Conservation (phyloP, 352 stramenopile species). For the Phytophthora chlamydospora region DNA sequence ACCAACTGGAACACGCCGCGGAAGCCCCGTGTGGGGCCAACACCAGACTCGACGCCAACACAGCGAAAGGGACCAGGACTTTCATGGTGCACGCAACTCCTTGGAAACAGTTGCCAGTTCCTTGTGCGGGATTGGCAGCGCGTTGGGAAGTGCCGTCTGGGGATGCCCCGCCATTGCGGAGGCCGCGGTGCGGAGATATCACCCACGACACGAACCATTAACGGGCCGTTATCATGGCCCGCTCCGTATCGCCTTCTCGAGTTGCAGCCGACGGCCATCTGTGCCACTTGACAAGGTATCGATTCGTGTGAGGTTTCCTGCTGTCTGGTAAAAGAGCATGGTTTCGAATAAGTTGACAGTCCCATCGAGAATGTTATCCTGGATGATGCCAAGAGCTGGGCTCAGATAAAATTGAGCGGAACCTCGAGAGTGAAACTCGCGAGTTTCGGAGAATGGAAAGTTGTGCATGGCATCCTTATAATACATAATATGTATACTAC, state of each 20-base stretch:
- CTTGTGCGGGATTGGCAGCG: constrained; percentile 5
- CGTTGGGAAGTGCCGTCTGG: constrained; percentile 7
- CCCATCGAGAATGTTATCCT: constrained; percentile 21
- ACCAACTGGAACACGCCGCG: constrained; percentile 28
- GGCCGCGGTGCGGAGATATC: too few relatives aligned
- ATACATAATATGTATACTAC: too few relatives aligned
- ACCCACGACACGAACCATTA: background rate
- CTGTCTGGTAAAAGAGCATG: background rate
- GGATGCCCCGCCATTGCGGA: too few relatives aligned
- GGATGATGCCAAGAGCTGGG: constrained; percentile 4
- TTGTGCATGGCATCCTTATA: too few relatives aligned
- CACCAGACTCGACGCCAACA: constrained; percentile 5
- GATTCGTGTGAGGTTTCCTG: background rate
- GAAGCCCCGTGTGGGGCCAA: background rate
- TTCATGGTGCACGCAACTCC: constrained; percentile 17
- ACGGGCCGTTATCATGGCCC: background rate
- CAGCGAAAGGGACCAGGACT: constrained; percentile 10
- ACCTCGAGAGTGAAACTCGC: too few relatives aligned
- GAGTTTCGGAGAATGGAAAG: too few relatives aligned
- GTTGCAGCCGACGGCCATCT: background rate
- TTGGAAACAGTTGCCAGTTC: too few relatives aligned
- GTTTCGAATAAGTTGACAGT: constrained; percentile 6
- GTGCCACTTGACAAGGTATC: constrained; percentile 9
- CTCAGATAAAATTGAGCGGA: too few relatives aligned
- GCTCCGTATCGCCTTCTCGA: constrained; percentile 4